A percentile compares a stretch with the other conserved stretches of the same genome.
phyloP scores from a whole-genome alignment of 257 asterid genomes.

The Solanum ossicruentum region DNA sequence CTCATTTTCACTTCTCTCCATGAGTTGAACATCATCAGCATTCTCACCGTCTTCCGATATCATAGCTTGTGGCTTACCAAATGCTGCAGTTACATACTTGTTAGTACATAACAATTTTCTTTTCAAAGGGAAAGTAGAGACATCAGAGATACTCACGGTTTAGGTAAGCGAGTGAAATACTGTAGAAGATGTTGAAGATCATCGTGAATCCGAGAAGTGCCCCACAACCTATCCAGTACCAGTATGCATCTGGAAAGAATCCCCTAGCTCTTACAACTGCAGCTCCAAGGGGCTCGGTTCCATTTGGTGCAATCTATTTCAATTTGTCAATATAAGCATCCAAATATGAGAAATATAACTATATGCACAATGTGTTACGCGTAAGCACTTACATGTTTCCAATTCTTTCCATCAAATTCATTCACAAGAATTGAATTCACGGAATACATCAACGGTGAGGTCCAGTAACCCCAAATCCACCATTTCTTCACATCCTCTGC shows the following conservation, averaged over 20 bases:
- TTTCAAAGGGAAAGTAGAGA: not conserved
- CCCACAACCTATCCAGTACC: slow-evolving; percentile 63
- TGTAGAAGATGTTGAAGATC: slow-evolving; percentile 27
- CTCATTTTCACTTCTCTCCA: slow-evolving; percentile 1
- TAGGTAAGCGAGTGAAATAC: slow-evolving; percentile 26
- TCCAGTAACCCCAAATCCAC: slow-evolving; percentile 77
- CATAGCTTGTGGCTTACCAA: slow-evolving; percentile 43
- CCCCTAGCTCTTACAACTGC: slow-evolving; percentile 25
- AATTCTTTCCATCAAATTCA: slow-evolving; percentile 51
- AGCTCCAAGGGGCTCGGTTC: slow-evolving; percentile 29
- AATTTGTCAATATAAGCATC: not conserved
- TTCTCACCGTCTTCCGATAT: slow-evolving; percentile 25
- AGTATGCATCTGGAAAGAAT: slow-evolving; percentile 36
- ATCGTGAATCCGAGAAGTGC: slow-evolving; percentile 26
- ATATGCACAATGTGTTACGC: not conserved
- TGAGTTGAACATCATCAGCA: not conserved
- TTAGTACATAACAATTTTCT: not conserved
- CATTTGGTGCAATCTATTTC: slow-evolving; percentile 7
- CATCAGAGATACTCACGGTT: slow-evolving; percentile 23
- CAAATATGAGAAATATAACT: not conserved
- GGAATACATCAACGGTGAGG: slow-evolving; percentile 64
- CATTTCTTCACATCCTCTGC: slow-evolving; percentile 54
- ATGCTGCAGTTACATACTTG: slow-evolving; percentile 24
- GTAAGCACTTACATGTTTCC: slow-evolving; percentile 37
- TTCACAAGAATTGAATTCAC: slow-evolving; percentile 56